Evolutionary conservation across 208 protist species (phyloP).

Genomic region (Leishmania guyanensis): DNA sequence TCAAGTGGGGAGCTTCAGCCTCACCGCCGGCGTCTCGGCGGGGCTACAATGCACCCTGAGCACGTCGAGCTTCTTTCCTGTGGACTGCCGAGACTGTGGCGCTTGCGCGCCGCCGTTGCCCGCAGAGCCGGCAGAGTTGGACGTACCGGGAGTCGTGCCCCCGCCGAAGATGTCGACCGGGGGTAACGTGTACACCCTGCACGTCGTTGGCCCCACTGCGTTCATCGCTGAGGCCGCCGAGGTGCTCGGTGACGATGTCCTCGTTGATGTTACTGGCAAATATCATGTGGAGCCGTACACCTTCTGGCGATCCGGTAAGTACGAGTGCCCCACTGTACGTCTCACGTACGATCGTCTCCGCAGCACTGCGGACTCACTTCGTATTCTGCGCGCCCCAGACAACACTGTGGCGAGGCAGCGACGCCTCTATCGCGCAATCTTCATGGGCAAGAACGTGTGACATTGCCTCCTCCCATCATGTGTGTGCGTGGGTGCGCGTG

Average conservation of each 20-base stretch:
- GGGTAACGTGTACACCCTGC: conserved; percentile 2
- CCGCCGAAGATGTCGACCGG: not conserved
- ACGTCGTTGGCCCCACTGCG: not conserved
- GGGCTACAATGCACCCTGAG: not conserved
- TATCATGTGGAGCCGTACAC: conserved; percentile 3
- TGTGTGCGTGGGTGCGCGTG: not conserved
- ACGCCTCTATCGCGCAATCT: conserved; percentile 17
- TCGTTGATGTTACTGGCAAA: conserved; percentile 1
- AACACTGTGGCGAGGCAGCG: conserved; percentile 4
- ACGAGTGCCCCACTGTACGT: conserved; percentile 5
- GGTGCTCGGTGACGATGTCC: conserved; percentile 10
- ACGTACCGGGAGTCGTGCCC: too few species aligned
- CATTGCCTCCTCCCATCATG: not conserved
- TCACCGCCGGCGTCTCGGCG: not conserved
- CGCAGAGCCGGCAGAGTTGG: too few species aligned
- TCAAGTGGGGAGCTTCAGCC: not conserved
- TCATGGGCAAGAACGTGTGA: not conserved
- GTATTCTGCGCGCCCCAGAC: conserved; percentile 3
- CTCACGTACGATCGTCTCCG: conserved; percentile 6
- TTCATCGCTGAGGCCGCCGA: conserved; percentile 3
- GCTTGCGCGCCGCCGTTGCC: not conserved
- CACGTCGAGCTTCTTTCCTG: conserved; percentile 8
- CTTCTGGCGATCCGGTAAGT: conserved; percentile 2
- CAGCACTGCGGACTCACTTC: conserved; percentile 16
- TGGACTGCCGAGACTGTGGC: too few species aligned